These are phyloP conservation scores for Globisporangium takayamanum DNA, from an alignment of 352 stramenopile genomes.

Conservation along the genomic window DNA sequence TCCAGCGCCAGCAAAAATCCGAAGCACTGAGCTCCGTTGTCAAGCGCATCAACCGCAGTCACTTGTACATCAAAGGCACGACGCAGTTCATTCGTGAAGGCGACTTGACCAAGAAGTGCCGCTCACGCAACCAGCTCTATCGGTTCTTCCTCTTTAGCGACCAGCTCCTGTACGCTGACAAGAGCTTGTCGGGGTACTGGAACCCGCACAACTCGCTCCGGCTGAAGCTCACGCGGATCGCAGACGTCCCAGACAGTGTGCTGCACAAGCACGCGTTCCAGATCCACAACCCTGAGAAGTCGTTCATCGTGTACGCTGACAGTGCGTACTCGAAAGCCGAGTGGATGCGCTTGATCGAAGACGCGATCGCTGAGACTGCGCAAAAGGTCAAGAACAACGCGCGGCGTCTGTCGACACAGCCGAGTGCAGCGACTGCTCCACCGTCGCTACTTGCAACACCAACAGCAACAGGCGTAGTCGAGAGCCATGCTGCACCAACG, in stretches of 20 bases:
- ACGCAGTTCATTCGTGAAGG: constrained; percentile 94
- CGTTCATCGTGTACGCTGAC: constrained; percentile 78
- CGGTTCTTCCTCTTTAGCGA: constrained; percentile 89
- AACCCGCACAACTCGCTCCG: constrained; percentile 83
- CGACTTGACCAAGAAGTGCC: constrained; percentile 92
- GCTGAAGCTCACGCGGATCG: constrained; percentile 78
- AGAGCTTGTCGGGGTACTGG: constrained; percentile 71
- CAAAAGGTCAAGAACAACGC: constrained; percentile 78
- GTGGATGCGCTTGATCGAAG: constrained; percentile 78
- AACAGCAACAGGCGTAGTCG: neutral
- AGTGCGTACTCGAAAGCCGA: constrained; percentile 56
- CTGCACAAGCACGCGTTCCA: constrained; percentile 80
- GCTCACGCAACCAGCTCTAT: constrained; percentile 82
- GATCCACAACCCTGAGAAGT: constrained; percentile 81
- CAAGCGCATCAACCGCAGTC: constrained; percentile 87
- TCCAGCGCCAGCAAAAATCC: constrained; percentile 73
- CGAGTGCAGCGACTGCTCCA: neutral
- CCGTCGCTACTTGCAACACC: neutral
- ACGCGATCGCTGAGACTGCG: constrained; percentile 59
- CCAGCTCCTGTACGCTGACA: constrained; percentile 78
- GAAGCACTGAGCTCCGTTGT: constrained; percentile 84
- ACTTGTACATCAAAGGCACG: constrained; percentile 91
- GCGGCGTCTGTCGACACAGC: constrained; percentile 46
- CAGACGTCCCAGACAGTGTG: constrained; percentile 59
- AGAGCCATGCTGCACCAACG: neutral